These are phyloP conservation scores for Albifimbria verrucaria DNA, from an alignment of 2,329 filamentous ascomycete genomes.

Conservation along the genomic window DNA sequence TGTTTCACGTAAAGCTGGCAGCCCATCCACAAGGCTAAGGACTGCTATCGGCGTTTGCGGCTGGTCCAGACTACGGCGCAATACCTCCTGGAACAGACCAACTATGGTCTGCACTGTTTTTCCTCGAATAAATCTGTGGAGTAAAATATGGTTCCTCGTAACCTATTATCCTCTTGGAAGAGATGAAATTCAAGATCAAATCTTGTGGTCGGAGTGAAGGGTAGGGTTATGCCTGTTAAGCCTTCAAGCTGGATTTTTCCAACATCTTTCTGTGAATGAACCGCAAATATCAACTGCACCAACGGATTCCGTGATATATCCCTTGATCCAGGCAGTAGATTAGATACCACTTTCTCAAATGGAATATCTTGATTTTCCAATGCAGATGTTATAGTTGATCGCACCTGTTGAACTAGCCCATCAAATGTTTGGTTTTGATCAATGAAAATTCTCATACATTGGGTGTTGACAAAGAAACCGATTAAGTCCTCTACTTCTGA, in stretches of 20 bases:
- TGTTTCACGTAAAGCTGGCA: conserved; percentile 5
- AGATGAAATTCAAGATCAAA: conserved; percentile 15
- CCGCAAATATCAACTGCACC: conserved; percentile 8
- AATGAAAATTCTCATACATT: conserved; percentile 11
- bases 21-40: conserved; percentile 3
- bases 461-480: conserved; percentile 16
- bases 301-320: conserved; percentile 8
- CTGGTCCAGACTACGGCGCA: conserved; percentile 4
- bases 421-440: conserved; percentile 7
- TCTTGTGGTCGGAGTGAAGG: conserved; percentile 4
- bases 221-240: conserved; percentile 2
- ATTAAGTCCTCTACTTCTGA: conserved; percentile 9
- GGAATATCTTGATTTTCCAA: conserved; percentile 15
- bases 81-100: conserved; percentile 7
- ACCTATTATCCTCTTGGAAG: conserved; percentile 4
- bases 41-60: neutral
- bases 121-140: conserved; percentile 10
- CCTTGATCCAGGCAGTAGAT: conserved; percentile 4
- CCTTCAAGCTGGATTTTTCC: conserved; percentile 7
- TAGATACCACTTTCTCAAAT: conserved; percentile 11
- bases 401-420: conserved; percentile 10
- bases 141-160: conserved; percentile 6
- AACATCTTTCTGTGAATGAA: conserved; percentile 6
- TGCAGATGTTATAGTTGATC: conserved; percentile 2
- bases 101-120: conserved; percentile 9